phyloP scores from a whole-genome alignment of 129 eudicot species.

The Tanacetum coccineum region DNA sequence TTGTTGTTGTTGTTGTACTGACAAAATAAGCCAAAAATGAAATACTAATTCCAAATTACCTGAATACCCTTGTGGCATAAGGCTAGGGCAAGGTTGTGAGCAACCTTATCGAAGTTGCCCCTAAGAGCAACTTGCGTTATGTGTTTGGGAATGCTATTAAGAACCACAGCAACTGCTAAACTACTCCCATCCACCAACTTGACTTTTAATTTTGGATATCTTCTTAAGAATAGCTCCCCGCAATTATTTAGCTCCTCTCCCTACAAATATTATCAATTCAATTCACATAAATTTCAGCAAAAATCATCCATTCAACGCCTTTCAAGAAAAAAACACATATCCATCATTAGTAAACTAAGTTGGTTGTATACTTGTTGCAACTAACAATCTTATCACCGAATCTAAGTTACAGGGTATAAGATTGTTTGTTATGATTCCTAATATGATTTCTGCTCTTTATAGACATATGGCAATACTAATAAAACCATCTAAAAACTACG shows the following conservation, averaged over 20 bases:
- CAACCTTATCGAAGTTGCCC: constrained; percentile 56
- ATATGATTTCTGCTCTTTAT: too few species aligned
- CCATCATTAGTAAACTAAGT: too few species aligned
- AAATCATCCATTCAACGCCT: too few species aligned
- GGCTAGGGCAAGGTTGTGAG: constrained; percentile 44
- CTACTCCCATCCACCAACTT: constrained; percentile 89
- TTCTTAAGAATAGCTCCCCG: constrained; percentile 56
- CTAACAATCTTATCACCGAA: too few species aligned
- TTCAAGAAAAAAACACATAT: too few species aligned
- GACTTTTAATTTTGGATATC: constrained; percentile 52
- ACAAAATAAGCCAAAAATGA: too few species aligned
- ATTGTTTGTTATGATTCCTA: too few species aligned
- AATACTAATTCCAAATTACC: constrained; percentile 32
- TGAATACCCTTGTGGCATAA: constrained; percentile 59
- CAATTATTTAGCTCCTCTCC: constrained; percentile 56
- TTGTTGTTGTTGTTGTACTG: too few species aligned
- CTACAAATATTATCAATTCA: constrained; percentile 25
- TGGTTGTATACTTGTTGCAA: too few species aligned
- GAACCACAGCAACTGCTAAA: constrained; percentile 64
- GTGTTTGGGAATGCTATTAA: constrained; percentile 69
- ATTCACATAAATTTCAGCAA: background rate
- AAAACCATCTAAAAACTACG: too few species aligned
- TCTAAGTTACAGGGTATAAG: too few species aligned
- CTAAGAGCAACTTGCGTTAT: constrained; percentile 58
- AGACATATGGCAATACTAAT: too few species aligned